phyloP scores from a whole-genome alignment of 495 filamentous ascomycete species.

The Neurospora pannonica region DNA sequence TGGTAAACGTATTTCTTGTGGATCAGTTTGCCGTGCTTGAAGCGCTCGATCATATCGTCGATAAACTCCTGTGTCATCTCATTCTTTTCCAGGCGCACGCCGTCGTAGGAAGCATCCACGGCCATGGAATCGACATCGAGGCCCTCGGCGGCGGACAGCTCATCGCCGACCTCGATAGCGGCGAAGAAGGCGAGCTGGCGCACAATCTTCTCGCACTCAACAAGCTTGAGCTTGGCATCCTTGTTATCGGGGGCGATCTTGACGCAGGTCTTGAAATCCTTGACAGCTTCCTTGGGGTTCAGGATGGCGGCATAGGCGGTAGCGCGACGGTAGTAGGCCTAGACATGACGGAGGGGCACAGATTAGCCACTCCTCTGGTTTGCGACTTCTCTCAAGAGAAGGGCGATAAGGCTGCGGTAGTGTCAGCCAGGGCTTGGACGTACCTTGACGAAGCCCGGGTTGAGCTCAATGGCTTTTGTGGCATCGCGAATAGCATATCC shows the following conservation, averaged over 20 bases:
- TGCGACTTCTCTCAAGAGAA: not conserved
- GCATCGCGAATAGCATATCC: slow-evolving; percentile 90
- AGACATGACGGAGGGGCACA: slow-evolving; percentile 1
- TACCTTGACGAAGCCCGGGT: slow-evolving; percentile 82
- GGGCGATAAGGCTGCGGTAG: not conserved
- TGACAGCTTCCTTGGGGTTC: slow-evolving; percentile 73
- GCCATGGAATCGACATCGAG: slow-evolving; percentile 77
- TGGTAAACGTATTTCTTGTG: slow-evolving; percentile 96
- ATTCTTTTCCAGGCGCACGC: slow-evolving; percentile 54
- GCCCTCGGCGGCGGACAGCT: slow-evolving; percentile 81
- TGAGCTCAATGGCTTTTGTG: slow-evolving; percentile 85
- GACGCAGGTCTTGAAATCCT: slow-evolving; percentile 86
- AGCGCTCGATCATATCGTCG: slow-evolving; percentile 89
- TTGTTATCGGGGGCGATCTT: slow-evolving; percentile 79
- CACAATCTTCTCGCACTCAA: slow-evolving; percentile 88
- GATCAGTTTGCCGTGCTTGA: slow-evolving; percentile 91
- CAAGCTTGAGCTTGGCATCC: slow-evolving; percentile 79
- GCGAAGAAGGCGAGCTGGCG: slow-evolving; percentile 83
- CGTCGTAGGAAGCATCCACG: slow-evolving; percentile 80
- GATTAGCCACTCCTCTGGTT: not conserved
- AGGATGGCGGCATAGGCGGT: slow-evolving; percentile 85
- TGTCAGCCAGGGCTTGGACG: not conserved
- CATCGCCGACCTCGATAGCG: slow-evolving; percentile 88
- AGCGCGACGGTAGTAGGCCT: slow-evolving; percentile 94
- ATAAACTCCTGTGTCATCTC: slow-evolving; percentile 96